Base-by-base conservation (phyloP, 345 rosid species). In the Dovyalis caffra region DNA sequence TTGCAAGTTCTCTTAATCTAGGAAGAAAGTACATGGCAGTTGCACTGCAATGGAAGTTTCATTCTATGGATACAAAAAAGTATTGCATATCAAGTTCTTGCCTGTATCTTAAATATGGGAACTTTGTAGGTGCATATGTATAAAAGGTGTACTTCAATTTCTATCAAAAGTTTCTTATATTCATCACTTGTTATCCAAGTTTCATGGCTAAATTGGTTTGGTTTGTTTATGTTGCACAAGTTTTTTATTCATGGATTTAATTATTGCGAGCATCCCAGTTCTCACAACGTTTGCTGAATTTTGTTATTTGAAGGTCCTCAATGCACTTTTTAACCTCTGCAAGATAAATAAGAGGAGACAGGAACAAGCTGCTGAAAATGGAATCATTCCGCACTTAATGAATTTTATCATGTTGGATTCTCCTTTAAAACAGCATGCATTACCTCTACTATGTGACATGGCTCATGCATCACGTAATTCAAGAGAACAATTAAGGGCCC, bases 311-410 rank as follows among this genome's bases (percentile, higher is more conserved):
- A 75, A 96, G 99, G 99, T 96, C 53, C 99, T 96, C 79, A 84
- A 88, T 87, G 91, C 99, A 7, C 86, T 96, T 40, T 92, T 96
- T 89, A 96, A 93, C 78, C 90, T 96, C 74, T 96, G 98, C 92
- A 96, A 96, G 88, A 96, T 96, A 85, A 96, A 96, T 84, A 93
- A 93, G 87, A 89, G 97, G 89, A 89, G 98, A 74, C 99, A 96
- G 85, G 99, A 96, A 80, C 98, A 93, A 85, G 99, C 99, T 9
- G 98, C 99, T 62, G 99, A 96, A 85, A 88, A 93, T 77, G 99
- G 99, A 88, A 96, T 96, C 68, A 90, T 96, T 82, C 98, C 99
- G 26, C 99, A 96, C 80, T 85, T 96, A 82, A 88, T 93, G 98
- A 90, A 84, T 74, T 85, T 96, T 79, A 90, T 96, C 60, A 85